Evolutionary conservation across 225 moss, liverwort and hornwort genomes (phyloP).

Genomic region (Marchantia paleacea): DNA sequence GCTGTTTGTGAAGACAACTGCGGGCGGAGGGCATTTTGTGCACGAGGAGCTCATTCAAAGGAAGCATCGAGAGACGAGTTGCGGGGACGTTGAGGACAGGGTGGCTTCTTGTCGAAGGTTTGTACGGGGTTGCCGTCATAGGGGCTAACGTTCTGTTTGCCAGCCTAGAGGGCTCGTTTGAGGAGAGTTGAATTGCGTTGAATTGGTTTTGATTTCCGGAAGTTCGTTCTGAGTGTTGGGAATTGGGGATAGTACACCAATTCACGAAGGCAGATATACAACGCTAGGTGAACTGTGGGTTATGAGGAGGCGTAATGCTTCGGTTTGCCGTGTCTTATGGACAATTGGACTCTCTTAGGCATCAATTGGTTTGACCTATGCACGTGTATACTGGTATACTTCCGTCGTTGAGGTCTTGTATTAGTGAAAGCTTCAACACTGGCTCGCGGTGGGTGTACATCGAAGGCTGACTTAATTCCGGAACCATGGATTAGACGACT

Average conservation of each 20-base stretch:
- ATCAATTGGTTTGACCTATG: neutral
- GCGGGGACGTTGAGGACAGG: constrained; percentile 17
- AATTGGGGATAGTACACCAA: neutral
- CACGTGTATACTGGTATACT: neutral
- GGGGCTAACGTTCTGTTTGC: constrained; percentile 13
- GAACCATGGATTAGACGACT: no score
- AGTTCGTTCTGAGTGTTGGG: no score
- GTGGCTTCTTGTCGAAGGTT: neutral
- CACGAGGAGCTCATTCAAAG: no score
- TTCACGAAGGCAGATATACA: neutral
- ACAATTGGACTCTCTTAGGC: no score
- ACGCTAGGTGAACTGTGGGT: neutral
- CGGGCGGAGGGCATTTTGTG: no score
- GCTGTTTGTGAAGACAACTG: no score
- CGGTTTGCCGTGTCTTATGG: neutral
- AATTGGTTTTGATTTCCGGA: no score
- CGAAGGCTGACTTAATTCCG: no score
- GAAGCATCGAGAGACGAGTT: constrained; percentile 17
- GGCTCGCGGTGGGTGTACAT: no score
- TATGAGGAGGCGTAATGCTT: neutral
- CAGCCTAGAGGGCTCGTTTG: no score
- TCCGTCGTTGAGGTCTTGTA: neutral
- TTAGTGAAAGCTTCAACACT: no score
- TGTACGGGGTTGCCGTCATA: constrained; percentile 19
- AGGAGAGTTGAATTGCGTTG: no score